phyloP scores from a whole-genome alignment of 768 basidiomycete species.

The Hortiboletus flavorubellus region DNA sequence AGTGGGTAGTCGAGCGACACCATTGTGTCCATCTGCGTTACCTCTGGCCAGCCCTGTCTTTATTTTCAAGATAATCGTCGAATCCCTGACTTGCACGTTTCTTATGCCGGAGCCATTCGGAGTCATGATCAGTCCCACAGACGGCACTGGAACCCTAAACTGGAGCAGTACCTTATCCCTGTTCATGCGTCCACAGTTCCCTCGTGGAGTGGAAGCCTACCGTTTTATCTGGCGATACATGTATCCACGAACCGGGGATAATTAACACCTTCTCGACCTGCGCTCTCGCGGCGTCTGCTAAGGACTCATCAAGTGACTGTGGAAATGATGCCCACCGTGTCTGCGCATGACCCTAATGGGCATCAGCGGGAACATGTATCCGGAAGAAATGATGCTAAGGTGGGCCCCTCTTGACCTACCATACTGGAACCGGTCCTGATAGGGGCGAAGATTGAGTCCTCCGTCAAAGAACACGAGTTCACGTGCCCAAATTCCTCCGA shows the following conservation, averaged over 20 bases:
- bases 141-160: too few relatives aligned
- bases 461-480: conserved; percentile 47
- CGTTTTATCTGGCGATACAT: conserved; percentile 16
- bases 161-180: neutral
- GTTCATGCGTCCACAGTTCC: conserved; percentile 14
- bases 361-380: conserved; percentile 44
- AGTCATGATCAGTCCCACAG: neutral
- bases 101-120: too few relatives aligned
- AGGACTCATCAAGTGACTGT: conserved; percentile 17
- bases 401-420: conserved; percentile 43
- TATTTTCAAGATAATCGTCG: neutral
- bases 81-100: conserved; percentile 34
- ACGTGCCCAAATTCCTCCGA: conserved; percentile 37
- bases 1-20: too few relatives aligned
- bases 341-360: conserved; percentile 31
- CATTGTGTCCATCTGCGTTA: too few relatives aligned
- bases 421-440: conserved; percentile 42
- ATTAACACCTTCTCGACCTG: conserved; percentile 33
- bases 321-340: conserved; percentile 5
- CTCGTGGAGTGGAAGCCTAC: conserved; percentile 13
- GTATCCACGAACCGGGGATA: conserved; percentile 48
- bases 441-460: conserved; percentile 49
- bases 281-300: conserved; percentile 27
- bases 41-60: neutral
- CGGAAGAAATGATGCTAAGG: conserved; percentile 42